Percentiles rank a stretch among this genome's conserved stretches.
These are phyloP conservation scores for Populus simonii DNA, from an alignment of 345 rosid genomes.

Conservation along the genomic window DNA sequence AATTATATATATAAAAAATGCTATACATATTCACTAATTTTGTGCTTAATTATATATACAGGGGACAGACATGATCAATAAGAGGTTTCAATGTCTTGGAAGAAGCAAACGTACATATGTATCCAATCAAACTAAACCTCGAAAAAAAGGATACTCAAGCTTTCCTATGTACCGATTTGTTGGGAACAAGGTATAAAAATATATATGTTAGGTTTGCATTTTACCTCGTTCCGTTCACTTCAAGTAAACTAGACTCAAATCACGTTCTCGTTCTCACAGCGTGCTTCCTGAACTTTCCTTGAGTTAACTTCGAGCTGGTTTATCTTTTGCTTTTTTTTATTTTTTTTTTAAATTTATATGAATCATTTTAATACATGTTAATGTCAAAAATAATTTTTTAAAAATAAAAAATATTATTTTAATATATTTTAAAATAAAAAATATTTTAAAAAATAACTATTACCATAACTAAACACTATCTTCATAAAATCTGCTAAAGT, in stretches of 20 bases:
- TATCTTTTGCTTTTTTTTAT: too few species aligned
- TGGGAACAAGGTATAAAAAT: not conserved
- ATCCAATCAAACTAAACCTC: not conserved
- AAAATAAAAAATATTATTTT: too few species aligned
- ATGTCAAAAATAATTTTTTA: too few species aligned
- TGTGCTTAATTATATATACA: not conserved
- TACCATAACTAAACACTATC: too few species aligned
- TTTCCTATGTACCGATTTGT: not conserved
- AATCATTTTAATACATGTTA: too few species aligned
- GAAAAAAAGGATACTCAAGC: not conserved
- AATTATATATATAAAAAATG: too few species aligned
- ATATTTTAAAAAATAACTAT: too few species aligned
- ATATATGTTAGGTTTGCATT: not conserved
- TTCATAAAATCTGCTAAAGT: not conserved
- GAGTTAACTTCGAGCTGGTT: too few species aligned
- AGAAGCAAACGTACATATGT: not conserved
- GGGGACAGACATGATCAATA: not conserved
- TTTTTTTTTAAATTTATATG: too few species aligned
- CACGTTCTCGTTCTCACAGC: not conserved
- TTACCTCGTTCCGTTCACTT: not conserved
- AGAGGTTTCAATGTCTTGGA: not conserved
- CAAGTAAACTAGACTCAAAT: not conserved
- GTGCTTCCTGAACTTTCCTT: not conserved
- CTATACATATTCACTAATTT: not conserved
- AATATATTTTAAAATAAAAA: too few species aligned